Base-by-base conservation (phyloP, 805 yeast genomes). In the Hanseniaspora lindneri region DNA sequence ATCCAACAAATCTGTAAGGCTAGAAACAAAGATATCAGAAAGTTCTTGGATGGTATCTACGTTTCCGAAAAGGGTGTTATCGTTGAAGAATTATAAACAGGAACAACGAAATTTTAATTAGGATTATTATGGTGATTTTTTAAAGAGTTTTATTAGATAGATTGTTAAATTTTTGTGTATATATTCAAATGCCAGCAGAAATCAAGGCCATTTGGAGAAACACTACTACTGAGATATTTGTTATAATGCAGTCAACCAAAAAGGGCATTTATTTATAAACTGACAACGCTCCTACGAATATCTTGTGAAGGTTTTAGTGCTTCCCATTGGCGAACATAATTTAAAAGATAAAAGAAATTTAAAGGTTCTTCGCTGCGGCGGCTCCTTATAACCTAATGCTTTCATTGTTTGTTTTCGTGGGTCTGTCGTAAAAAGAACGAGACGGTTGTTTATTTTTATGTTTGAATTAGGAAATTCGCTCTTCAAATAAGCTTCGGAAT, bases 21-120 rank as follows among this genome's bases (percentile, higher is more conserved):
- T 69, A 84, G 95, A 79, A 89, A 89, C 92, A 92, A 92, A 89
- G 98, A 89, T 92, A 89, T 89, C 88, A 85, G 98, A 77, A 89
- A 89, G 80, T 89, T 89, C 81, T 83, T 92, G 79, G 98, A 94
- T 74, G 99, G 99, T 87, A 88, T 89, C 76, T 89, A 89, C 73
- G 98, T 89, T 65, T 88, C 96, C 60, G 94, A 83, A 76, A 83
- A 83, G 75, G 95, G 95, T 66, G 75, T 75, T 70, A 76, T 89
- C 68, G 83, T 73, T 57, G 84, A 80, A 69, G 88, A 80, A 41
- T 16, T 46, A 40, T 23, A 33, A 33, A 33, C 8, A 27, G 11
- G 11, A 27, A 27, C 8, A 27, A 8, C n/a, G 9, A 35, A 21
- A 32, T 39, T 46, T 46, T 37, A 34, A 13, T 39, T 46, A 44